Percentiles rank a stretch among this genome's conserved stretches.
phyloP scores from a whole-genome alignment of 768 basidiomycete species.

The Kondoa subrosea region DNA sequence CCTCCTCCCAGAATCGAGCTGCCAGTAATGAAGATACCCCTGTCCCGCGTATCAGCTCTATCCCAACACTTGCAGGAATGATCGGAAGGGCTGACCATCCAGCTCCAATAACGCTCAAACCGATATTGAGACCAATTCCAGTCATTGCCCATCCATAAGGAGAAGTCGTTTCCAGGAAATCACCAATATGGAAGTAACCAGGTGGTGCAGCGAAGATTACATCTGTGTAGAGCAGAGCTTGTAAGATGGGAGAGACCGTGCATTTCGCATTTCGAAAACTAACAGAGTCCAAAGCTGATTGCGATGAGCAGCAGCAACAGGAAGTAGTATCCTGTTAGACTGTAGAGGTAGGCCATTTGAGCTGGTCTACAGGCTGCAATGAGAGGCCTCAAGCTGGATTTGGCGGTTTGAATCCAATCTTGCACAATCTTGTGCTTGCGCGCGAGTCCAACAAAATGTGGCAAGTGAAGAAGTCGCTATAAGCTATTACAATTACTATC shows the following conservation, averaged over 20 bases:
- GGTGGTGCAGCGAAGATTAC: neutral
- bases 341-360: neutral
- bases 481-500: too few species aligned
- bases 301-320: conserved; percentile 3
- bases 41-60: conserved; percentile 31
- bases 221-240: too few species aligned
- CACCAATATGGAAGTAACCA: conserved; percentile 11
- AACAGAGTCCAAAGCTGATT: neutral
- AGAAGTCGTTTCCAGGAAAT: neutral
- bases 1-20: conserved; percentile 93
- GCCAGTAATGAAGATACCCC: conserved; percentile 96
- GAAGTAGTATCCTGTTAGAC: neutral
- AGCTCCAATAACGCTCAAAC: conserved; percentile 80
- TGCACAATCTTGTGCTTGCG: too few species aligned
- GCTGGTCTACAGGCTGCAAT: too few species aligned
- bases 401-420: too few species aligned
- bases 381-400: too few species aligned
- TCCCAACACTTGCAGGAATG: neutral
- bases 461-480: too few species aligned
- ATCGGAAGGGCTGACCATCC: conserved; percentile 53
- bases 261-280: too few species aligned
- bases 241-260: too few species aligned
- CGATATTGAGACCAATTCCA: conserved; percentile 83
- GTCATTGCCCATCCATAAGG: conserved; percentile 53
- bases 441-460: too few species aligned